These are phyloP conservation scores for Kodamaea suecica DNA, from an alignment of 1,139 yeast genomes.

Conservation along the genomic window DNA sequence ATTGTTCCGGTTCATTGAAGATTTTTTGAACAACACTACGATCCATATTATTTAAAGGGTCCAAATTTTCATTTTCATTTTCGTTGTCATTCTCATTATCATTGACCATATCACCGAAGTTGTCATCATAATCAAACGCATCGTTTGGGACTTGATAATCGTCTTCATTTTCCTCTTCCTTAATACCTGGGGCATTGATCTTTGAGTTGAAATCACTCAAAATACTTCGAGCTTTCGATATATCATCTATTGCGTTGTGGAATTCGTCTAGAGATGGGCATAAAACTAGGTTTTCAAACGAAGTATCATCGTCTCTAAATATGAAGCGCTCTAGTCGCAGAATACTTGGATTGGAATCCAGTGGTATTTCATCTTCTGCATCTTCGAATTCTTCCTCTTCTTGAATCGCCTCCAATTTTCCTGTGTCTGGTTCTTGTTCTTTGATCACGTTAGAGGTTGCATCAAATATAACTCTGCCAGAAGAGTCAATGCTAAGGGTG, in stretches of 20 bases:
- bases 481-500: slow-evolving; percentile 55
- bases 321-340: slow-evolving; percentile 24
- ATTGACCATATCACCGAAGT: slow-evolving; percentile 4
- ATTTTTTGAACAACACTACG: slow-evolving; percentile 25
- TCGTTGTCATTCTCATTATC: slow-evolving; percentile 7
- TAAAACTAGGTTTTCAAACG: slow-evolving; percentile 40
- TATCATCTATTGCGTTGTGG: slow-evolving; percentile 56
- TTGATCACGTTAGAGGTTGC: slow-evolving; percentile 31
- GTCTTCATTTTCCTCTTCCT: slow-evolving; percentile 24
- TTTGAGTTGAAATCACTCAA: slow-evolving; percentile 17
- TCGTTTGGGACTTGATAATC: slow-evolving; percentile 26
- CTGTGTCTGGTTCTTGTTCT: neutral
- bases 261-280: slow-evolving; percentile 66
- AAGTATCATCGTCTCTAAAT: slow-evolving; percentile 24
- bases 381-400: slow-evolving; percentile 14
- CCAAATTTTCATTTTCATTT: slow-evolving; percentile 14
- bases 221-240: slow-evolving; percentile 49
- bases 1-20: slow-evolving; percentile 21
- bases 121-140: slow-evolving; percentile 17
- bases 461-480: slow-evolving; percentile 66
- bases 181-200: slow-evolving; percentile 25
- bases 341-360: slow-evolving; percentile 14
- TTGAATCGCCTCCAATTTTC: slow-evolving; percentile 10
- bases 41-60: slow-evolving; percentile 19
- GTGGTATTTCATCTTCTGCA: slow-evolving; percentile 13